phyloP scores from a whole-genome alignment of 495 filamentous ascomycete species.

The Penicillium riverlandense region DNA sequence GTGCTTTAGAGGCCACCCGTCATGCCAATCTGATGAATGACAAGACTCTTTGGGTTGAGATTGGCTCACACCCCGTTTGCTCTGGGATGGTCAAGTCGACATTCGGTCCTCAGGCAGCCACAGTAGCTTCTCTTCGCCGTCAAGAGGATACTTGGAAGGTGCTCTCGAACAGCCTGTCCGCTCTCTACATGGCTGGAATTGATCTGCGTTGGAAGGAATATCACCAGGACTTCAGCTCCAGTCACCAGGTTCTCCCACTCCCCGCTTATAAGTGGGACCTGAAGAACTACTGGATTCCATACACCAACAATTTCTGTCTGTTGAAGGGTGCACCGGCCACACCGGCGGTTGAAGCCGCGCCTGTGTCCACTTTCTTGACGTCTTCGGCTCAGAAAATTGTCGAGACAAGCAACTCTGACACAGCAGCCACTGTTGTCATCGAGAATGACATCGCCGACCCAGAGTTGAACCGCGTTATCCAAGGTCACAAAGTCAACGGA shows the following conservation, averaged over 20 bases:
- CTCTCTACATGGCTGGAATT: constrained; percentile 57
- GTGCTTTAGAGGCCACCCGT: constrained; percentile 48
- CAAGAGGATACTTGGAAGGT: constrained; percentile 57
- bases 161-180: constrained; percentile 49
- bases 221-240: constrained; percentile 60
- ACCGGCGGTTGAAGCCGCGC: constrained; percentile 15
- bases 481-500: constrained; percentile 70
- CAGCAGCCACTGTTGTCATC: constrained; percentile 48
- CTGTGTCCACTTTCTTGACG: constrained; percentile 32
- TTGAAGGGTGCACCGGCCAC: constrained; percentile 33
- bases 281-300: constrained; percentile 80
- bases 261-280: constrained; percentile 72
- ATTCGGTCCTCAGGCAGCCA: constrained; percentile 49
- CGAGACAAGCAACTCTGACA: constrained; percentile 45
- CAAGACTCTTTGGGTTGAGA: constrained; percentile 49
- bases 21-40: constrained; percentile 38
- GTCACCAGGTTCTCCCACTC: constrained; percentile 56
- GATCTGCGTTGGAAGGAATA: constrained; percentile 73
- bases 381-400: constrained; percentile 43
- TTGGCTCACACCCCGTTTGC: constrained; percentile 64
- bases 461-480: constrained; percentile 52
- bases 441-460: constrained; percentile 61
- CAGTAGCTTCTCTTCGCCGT: constrained; percentile 52
- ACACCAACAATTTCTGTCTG: constrained; percentile 52
- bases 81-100: constrained; percentile 62